Evolutionary conservation across 1,284 basidiomycete genomes (phyloP).

Genomic region (Anthracocystis panici-leucophaei): DNA sequence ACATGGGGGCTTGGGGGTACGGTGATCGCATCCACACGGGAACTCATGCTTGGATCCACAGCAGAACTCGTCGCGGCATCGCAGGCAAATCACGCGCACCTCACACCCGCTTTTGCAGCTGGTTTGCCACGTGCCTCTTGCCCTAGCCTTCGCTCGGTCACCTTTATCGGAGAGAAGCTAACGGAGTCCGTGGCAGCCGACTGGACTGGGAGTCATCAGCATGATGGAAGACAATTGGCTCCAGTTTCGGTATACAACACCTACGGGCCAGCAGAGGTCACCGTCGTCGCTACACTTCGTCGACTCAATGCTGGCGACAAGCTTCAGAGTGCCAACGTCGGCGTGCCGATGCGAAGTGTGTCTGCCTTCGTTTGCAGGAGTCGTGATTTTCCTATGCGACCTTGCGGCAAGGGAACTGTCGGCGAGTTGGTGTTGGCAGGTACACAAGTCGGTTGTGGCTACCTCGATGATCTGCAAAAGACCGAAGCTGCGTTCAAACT

Average conservation of each 20-base stretch:
- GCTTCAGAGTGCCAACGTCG: constrained; percentile 59
- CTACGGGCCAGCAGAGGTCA: constrained; percentile 44
- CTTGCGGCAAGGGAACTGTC: constrained; percentile 51
- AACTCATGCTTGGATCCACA: constrained; percentile 20
- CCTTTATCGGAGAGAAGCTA: constrained; percentile 63
- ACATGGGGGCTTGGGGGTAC: constrained; percentile 41
- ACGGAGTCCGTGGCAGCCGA: constrained; percentile 55
- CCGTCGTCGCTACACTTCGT: constrained; percentile 36
- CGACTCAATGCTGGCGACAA: constrained; percentile 24
- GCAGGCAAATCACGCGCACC: constrained; percentile 34
- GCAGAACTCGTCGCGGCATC: constrained; percentile 16
- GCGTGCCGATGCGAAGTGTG: constrained; percentile 48
- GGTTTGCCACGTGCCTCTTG: constrained; percentile 40
- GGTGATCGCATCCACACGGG: constrained; percentile 30
- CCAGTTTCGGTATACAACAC: constrained; percentile 31
- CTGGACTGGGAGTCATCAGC: constrained; percentile 42
- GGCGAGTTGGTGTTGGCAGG: constrained; percentile 55
- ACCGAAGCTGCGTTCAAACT: constrained; percentile 17
- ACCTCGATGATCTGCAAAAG: constrained; percentile 22
- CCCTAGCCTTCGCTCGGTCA: constrained; percentile 46
- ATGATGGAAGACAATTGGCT: background rate
- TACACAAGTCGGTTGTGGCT: constrained; percentile 27
- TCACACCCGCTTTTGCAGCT: constrained; percentile 63
- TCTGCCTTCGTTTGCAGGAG: constrained; percentile 46
- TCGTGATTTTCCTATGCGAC: constrained; percentile 12